Conservation (phyloP, 495 filamentous ascomycete species). For the Penicillium antarcticum region DNA sequence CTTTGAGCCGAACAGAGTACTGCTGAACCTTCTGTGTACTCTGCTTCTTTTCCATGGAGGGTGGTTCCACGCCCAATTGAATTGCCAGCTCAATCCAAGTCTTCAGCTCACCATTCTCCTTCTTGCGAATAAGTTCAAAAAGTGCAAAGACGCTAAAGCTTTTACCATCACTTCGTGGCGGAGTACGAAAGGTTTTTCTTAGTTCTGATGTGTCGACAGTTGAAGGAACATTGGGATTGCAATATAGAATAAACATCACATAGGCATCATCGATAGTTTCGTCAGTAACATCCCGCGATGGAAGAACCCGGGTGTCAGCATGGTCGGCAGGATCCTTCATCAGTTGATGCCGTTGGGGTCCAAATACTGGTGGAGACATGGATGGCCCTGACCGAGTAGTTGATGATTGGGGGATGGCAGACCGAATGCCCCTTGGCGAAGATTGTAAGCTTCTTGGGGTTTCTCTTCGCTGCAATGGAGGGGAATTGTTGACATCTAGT, state of each 20-base stretch:
- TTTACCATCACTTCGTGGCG: constrained; percentile 91
- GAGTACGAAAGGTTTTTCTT: constrained; percentile 74
- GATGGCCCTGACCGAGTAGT: constrained; percentile 34
- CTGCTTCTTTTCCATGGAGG: constrained; percentile 79
- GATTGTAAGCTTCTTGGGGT: constrained; percentile 45
- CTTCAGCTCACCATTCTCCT: constrained; percentile 87
- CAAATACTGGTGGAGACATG: constrained; percentile 43
- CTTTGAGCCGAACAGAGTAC: constrained; percentile 92
- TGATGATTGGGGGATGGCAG: constrained; percentile 27
- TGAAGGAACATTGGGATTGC: constrained; percentile 72
- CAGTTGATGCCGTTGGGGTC: constrained; percentile 28
- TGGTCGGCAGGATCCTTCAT: constrained; percentile 35
- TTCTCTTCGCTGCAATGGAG: constrained; percentile 39
- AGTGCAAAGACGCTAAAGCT: constrained; percentile 81
- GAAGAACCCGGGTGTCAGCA: constrained; percentile 49
- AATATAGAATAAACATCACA: constrained; percentile 85
- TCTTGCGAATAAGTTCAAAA: constrained; percentile 76
- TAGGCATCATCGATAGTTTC: constrained; percentile 84
- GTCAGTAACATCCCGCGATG: constrained; percentile 66
- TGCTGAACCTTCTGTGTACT: constrained; percentile 97
- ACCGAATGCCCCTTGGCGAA: constrained; percentile 37
- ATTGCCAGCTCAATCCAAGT: constrained; percentile 93
- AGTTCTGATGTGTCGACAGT: constrained; percentile 73
- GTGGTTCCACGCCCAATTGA: constrained; percentile 86
- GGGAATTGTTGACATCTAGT: constrained; percentile 36